Evolutionary conservation across 768 basidiomycete species (phyloP).

Genomic region (Phanerodontia chrysosporium): DNA sequence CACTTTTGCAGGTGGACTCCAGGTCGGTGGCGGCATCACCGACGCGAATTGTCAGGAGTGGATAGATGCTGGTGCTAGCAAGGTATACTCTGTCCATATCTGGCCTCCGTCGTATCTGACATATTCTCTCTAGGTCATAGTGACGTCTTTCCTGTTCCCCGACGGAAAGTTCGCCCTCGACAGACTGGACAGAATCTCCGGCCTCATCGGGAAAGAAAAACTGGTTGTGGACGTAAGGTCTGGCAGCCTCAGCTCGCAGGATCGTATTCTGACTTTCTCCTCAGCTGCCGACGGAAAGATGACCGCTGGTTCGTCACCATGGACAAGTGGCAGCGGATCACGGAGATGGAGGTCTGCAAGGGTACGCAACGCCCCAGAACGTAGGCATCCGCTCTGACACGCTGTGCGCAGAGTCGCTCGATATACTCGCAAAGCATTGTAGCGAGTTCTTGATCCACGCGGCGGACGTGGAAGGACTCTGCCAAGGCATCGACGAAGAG

Average conservation of each 20-base stretch:
- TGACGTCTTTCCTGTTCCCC: conserved; percentile 96
- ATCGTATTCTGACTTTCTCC: background rate
- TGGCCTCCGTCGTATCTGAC: conserved; percentile 5
- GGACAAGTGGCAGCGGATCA: conserved; percentile 98
- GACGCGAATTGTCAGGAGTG: conserved; percentile 76
- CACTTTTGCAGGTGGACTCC: conserved; percentile 57
- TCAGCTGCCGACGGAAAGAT: conserved; percentile 76
- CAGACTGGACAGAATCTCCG: conserved; percentile 58
- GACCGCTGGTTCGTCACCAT: conserved; percentile 90
- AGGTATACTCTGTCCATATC: conserved; percentile 45
- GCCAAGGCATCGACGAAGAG: conserved; percentile 91
- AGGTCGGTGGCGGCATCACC: conserved; percentile 92
- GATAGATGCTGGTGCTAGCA: conserved; percentile 87
- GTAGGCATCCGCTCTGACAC: background rate
- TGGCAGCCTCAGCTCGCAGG: conserved; percentile 11
- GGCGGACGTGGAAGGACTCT: conserved; percentile 97
- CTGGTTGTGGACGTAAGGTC: conserved; percentile 95
- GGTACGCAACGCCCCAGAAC: conserved; percentile 38
- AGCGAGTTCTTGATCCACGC: conserved; percentile 96
- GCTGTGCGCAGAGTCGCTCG: conserved; percentile 60
- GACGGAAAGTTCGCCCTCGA: conserved; percentile 72
- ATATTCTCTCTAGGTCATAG: conserved; percentile 65
- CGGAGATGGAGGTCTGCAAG: conserved; percentile 87
- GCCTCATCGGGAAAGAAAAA: conserved; percentile 71
- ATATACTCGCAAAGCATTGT: conserved; percentile 75